phyloP scores from a whole-genome alignment of 2,329 filamentous ascomycete species.

The Cryphonectria japonica region DNA sequence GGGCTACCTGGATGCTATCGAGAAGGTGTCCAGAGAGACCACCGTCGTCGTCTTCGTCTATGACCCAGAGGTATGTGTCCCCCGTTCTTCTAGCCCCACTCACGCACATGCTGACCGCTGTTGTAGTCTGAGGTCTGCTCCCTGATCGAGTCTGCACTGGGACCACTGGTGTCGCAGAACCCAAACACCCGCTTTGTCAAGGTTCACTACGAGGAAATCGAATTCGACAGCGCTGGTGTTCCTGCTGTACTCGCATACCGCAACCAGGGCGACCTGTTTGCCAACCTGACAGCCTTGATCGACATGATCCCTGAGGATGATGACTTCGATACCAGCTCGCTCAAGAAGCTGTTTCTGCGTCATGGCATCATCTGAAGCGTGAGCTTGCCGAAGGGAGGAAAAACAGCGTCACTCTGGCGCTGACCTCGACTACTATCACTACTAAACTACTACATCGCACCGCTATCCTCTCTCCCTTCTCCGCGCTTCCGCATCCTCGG shows the following conservation, averaged over 20 bases:
- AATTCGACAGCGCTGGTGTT: constrained; percentile 87
- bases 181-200: constrained; percentile 83
- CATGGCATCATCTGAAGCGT: constrained; percentile 55
- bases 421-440: constrained; percentile 1
- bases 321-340: constrained; percentile 56
- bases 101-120: constrained; percentile 6
- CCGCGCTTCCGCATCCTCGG: background rate
- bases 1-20: constrained; percentile 94
- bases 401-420: constrained; percentile 7
- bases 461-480: background rate
- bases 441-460: background rate
- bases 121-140: constrained; percentile 75
- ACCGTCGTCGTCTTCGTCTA: constrained; percentile 93
- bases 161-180: constrained; percentile 72
- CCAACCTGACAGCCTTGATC: constrained; percentile 84
- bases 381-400: background rate
- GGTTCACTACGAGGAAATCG: constrained; percentile 87
- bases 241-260: constrained; percentile 89
- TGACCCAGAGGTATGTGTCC: constrained; percentile 73
- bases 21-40: constrained; percentile 81
- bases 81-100: background rate
- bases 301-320: constrained; percentile 79
- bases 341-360: constrained; percentile 57
- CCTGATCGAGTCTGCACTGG: constrained; percentile 77
- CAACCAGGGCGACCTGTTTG: constrained; percentile 85